Base-by-base conservation (phyloP, 371 early-diverging fungal genomes). In the Zopfochytrium polystomum region DNA sequence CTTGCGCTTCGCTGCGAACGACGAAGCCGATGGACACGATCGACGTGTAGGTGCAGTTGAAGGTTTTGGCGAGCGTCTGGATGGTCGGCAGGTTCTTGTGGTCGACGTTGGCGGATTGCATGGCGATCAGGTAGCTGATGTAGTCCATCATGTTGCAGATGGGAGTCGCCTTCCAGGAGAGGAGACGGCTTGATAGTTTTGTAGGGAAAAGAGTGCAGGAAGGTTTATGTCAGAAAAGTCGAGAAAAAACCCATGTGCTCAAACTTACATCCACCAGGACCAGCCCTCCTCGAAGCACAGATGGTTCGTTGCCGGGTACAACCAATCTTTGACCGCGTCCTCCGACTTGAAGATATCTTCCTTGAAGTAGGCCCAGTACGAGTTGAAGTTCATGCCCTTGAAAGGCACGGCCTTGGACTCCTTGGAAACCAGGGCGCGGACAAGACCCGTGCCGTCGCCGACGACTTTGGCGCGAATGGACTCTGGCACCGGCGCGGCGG, bases 281-380 rank as follows among this genome's bases (percentile, higher is more conserved):
- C 63, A 63, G 15, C 63, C 63, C 15, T 63, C 63, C 35, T 46
- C 25, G 23, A 55, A 55, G 26, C 55, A 55, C 15, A 63, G 11
- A 20, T 56, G 55, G 6, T 55, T 52, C 13, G 52, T 46, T 2
- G 23, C 57, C 4, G 26, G 3, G 20, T 54, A 55, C 26, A 5
- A 20, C 56, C 43, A 63, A 22, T 63, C 34, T 18, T 9, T 26
- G 22, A 63, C 18, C 2, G 3, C 5, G 20, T 15, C 33, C 30
- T 47, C 42, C 43, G 33, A 30, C 23, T 45, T 34, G 47, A 23
- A 7, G 38, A 55, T 35, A 42, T 63, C 56, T 51, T 63, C 63
- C 50, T 48, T 26, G 33, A 63, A 55, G 50, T 63, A 63, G 22
- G 56, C 55, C 63, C 63, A 63, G 56, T 55, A 63, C 11, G 63